A percentile compares a stretch with the other conserved stretches of the same genome.
Evolutionary conservation across 106 monocot species (phyloP).

Genomic region (Acanthochlamys bracteata): DNA sequence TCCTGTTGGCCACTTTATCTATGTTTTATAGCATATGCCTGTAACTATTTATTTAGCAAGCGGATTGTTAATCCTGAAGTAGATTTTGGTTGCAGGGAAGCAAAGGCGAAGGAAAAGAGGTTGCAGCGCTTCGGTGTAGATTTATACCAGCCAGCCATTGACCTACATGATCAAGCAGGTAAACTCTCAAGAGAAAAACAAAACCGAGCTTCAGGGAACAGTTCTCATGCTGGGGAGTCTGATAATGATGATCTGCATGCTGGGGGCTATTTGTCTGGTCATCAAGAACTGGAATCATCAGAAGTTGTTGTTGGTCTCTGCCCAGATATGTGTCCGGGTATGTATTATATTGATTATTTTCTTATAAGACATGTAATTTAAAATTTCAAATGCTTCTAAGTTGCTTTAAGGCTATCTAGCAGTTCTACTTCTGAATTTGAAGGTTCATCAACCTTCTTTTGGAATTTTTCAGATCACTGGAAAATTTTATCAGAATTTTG

Average conservation of each 20-base stretch:
- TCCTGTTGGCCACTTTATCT: background rate
- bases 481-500: background rate
- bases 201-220: slow-evolving; percentile 12
- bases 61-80: slow-evolving; percentile 5
- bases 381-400: too few species aligned
- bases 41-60: background rate
- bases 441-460: background rate
- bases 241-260: slow-evolving; percentile 1
- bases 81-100: slow-evolving; percentile 44
- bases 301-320: slow-evolving; percentile 62
- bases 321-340: slow-evolving; percentile 98
- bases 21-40: background rate
- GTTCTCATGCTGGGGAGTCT: slow-evolving; percentile 1
- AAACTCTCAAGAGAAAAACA: slow-evolving; percentile 18
- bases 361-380: too few species aligned
- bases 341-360: background rate
- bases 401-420: too few species aligned
- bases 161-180: slow-evolving; percentile 14
- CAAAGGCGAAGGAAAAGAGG: slow-evolving; percentile 75
- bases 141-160: slow-evolving; percentile 37
- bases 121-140: slow-evolving; percentile 71
- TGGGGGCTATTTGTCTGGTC: slow-evolving; percentile 20
- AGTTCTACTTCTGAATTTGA: too few species aligned
- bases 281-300: slow-evolving; percentile 27
- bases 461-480: background rate